Evolutionary conservation across 768 basidiomycete genomes (phyloP).

Genomic region (Leccinum sublutescens): DNA sequence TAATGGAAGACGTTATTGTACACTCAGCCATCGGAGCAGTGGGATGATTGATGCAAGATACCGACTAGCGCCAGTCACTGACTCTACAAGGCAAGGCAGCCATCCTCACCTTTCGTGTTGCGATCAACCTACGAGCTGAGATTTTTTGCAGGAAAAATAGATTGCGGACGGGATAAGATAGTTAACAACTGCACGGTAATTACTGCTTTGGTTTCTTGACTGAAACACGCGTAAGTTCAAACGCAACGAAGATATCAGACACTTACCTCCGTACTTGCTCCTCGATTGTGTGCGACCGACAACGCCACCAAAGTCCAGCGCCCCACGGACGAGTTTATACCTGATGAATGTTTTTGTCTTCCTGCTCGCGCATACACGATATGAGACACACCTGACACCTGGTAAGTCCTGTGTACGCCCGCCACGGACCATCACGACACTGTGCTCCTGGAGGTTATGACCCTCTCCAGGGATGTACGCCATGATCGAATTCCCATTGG

Average conservation of each 20-base stretch:
- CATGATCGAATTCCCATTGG: conserved; percentile 83
- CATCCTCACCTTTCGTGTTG: too few relatives aligned
- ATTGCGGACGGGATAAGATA: background rate
- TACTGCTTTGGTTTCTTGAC: conserved; percentile 89
- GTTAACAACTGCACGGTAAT: background rate
- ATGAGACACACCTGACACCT: conserved; percentile 78
- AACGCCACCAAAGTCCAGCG: conserved; percentile 88
- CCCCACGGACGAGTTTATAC: conserved; percentile 94
- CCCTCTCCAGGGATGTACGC: conserved; percentile 98
- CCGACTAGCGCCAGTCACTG: too few relatives aligned
- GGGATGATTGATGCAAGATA: too few relatives aligned
- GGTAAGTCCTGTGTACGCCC: conserved; percentile 97
- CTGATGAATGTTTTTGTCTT: conserved; percentile 39
- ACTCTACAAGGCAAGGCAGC: too few relatives aligned
- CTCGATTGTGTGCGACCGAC: conserved; percentile 76
- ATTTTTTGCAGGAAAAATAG: background rate
- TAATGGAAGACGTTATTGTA: too few relatives aligned
- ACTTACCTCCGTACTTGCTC: conserved; percentile 89
- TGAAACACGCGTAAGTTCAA: conserved; percentile 28
- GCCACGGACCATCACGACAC: conserved; percentile 91
- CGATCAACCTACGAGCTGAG: background rate
- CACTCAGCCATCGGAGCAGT: background rate
- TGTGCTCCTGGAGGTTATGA: conserved; percentile 97
- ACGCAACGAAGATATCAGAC: background rate
- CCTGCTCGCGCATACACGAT: background rate